A percentile compares a stretch with the other conserved stretches of the same genome.
phyloP scores from a whole-genome alignment of 2,329 filamentous ascomycete species.

The Fonsecaea erecta region DNA sequence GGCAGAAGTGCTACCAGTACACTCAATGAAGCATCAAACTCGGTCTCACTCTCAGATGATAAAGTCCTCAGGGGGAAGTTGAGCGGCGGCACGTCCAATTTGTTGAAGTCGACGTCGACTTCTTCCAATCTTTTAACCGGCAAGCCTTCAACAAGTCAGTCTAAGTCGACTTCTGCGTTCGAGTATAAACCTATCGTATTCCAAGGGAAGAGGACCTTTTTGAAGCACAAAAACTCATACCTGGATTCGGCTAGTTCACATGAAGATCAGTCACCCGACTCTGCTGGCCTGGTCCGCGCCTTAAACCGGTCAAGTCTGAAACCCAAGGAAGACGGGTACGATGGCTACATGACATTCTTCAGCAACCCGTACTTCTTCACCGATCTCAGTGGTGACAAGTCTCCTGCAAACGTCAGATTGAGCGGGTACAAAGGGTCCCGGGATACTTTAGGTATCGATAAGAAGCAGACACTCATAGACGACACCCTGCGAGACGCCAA shows the following conservation, averaged over 20 bases:
- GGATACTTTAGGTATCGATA: conserved; percentile 26
- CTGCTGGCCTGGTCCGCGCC: conserved; percentile 52
- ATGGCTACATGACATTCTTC: conserved; percentile 83
- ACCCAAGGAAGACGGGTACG: conserved; percentile 49
- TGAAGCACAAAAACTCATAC: conserved; percentile 52
- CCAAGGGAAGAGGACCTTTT: conserved; percentile 43
- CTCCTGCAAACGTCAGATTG: conserved; percentile 18
- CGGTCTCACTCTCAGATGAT: conserved; percentile 29
- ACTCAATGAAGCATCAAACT: conserved; percentile 45
- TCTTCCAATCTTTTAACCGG: conserved; percentile 21
- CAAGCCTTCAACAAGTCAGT: conserved; percentile 21
- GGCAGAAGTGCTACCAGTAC: conserved; percentile 53
- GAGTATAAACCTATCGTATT: conserved; percentile 56
- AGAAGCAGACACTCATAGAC: conserved; percentile 13
- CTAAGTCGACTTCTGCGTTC: conserved; percentile 29
- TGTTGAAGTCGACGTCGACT: conserved; percentile 15
- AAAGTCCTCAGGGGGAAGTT: conserved; percentile 7
- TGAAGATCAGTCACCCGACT: conserved; percentile 54
- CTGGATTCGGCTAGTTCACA: conserved; percentile 56
- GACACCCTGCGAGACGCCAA: conserved; percentile 31
- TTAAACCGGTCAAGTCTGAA: conserved; percentile 56
- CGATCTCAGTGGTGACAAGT: conserved; percentile 61
- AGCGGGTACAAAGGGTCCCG: conserved; percentile 15
- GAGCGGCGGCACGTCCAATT: conserved; percentile 9
- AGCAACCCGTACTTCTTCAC: conserved; percentile 79